Conservation (phyloP, 1,284 basidiomycete genomes). For the Boletus sp. region DNA sequence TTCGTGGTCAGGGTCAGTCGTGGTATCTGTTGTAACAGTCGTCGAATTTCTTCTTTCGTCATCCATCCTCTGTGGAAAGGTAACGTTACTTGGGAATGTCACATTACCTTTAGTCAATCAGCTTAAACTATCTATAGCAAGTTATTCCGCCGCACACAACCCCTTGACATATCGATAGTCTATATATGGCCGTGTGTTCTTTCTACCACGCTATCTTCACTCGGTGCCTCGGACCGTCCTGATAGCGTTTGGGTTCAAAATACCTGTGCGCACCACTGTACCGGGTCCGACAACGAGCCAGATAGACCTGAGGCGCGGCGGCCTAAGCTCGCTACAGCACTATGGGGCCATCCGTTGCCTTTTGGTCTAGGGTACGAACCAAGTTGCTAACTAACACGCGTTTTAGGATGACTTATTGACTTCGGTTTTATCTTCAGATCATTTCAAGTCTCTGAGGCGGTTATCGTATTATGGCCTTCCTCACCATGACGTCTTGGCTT, state of each 20-base stretch:
- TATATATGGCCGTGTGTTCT: too few relatives aligned
- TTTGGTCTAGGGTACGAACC: background rate
- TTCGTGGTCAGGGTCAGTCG: slow-evolving; percentile 82
- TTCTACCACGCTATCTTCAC: background rate
- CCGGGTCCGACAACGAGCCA: background rate
- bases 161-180: background rate
- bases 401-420: background rate
- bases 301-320: background rate
- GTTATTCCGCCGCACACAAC: background rate
- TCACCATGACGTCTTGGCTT: background rate
- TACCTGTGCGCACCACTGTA: background rate
- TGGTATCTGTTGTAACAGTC: too few relatives aligned
- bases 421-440: too few relatives aligned
- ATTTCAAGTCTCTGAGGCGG: too few relatives aligned
- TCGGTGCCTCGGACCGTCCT: background rate
- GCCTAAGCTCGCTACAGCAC: background rate
- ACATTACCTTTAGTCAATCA: background rate
- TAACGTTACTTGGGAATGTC: too few relatives aligned
- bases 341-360: background rate
- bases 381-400: background rate
- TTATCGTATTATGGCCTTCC: background rate
- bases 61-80: too few relatives aligned
- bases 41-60: too few relatives aligned
- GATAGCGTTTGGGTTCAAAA: background rate
- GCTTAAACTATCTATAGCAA: background rate